Evolutionary conservation across 2,329 filamentous ascomycete genomes (phyloP), one percentile per base, ranked within the genome.

Genomic region (Pseudogymnoascus sp.): DNA sequence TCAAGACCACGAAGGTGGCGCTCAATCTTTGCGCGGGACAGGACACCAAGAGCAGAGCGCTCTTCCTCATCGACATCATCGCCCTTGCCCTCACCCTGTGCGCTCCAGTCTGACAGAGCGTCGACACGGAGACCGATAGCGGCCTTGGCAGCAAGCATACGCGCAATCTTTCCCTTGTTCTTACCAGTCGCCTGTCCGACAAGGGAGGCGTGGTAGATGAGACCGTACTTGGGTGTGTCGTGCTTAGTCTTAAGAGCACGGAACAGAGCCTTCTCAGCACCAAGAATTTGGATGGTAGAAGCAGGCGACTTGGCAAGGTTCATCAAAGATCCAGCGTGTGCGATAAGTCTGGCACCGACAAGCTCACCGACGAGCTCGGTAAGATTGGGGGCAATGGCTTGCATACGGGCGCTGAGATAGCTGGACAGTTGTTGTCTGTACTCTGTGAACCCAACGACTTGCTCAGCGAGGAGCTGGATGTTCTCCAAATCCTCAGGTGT

Each of bases 111-210:
- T 59, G 86, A 85, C 45, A 95, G 82, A 26, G 94, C 90, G 74
- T 99, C 94, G 57, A 96, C 89, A 76, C 94, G 91, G 56, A 96
- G 80, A 79, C 92, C 92, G 57, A 99, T 83, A 23, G 94, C 90
- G 52, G 92, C 86, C 81, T 97, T 97, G 67, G 92, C 88, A 56
- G 94, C 89, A 63, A 99, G 82, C 80, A 96, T 91, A 82, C 94
- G 90, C 39, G 94, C 94, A 71, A 99, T 96, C 81, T 99, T 99
- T 69, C 94, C 94, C 86, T 99, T 99, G 81, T 97, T 97, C 79
- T 90, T 92, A 70, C 94, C 94, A 18, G 90, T 95, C 28, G 94
- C 94, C 77, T 99, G 94, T 45, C 94, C 95, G 65, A 99, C 95
- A 48, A 99, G 83, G 26, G 90, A 94, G 56, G 89, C 88, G 75